Evolutionary conservation across 805 yeast species (phyloP), one percentile per base, ranked within the genome.

Genomic region (Suhomyces vadensis): DNA sequence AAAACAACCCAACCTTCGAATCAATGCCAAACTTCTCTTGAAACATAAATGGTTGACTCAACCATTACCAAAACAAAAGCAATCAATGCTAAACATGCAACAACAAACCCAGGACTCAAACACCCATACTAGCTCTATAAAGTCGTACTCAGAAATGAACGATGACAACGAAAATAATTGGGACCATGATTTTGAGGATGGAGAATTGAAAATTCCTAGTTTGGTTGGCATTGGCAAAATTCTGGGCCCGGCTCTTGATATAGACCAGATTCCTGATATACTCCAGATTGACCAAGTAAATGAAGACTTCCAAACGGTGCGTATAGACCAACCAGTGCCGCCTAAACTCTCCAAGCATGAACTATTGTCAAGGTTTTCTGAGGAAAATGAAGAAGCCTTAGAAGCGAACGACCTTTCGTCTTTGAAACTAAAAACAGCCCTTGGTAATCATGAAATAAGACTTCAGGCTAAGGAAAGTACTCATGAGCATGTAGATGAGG

Each of bases 1-100:
- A 51, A 82, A 82, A 54, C 83, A 83, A 51, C 87, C 92, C 1
- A 68, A 66, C 19, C 60, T 77, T 20, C 68, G 96, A 44, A 65
- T 70, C 2, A 65, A 77, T 5, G 92, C 92, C 0, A 64, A 65
- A 24, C 64, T 75, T 27, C 67, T 89, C 20, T 60, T 79, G 19
- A 59, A 70, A 22, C 91, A 85, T 57, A 72, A 73, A 14, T 87
- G 95, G 95, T 53, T 87, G 7, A 52, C 48, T 9, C 43, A 31
- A 9, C 16, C 38, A n/a, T 9, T 24, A 3, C 36, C 37, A 1
- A 43, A 39, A 19, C 20, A n/a, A 11, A 25, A 31, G 13, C 40
- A 37, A 16, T 20, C 44, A 5, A 31, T 31, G 23, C 19, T 16
- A 1, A 31, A 24, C 7, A 17, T 40, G 11, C 43, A 16, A 14